phyloP scores from a whole-genome alignment of 495 filamentous ascomycete genomes.

The Penicillium herquei region DNA sequence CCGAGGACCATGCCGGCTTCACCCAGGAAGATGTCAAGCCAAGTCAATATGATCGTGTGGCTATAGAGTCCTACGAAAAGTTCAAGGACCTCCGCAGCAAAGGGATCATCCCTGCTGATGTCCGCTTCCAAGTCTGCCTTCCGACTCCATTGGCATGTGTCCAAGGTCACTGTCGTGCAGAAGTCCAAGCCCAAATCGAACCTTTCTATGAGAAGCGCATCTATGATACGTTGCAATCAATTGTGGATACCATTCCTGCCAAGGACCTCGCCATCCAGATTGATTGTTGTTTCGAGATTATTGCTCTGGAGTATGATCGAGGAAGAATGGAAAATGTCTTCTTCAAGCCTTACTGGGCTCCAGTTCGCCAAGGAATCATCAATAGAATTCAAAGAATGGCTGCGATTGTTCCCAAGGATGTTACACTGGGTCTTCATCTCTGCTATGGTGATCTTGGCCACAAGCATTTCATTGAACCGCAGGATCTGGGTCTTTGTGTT shows the following conservation, averaged over 20 bases:
- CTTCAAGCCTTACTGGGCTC: conserved; percentile 30
- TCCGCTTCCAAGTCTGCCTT: conserved; percentile 41
- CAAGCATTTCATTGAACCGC: conserved; percentile 42
- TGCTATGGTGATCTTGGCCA: conserved; percentile 47
- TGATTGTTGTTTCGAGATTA: conserved; percentile 38
- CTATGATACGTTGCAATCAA: conserved; percentile 25
- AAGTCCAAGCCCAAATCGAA: conserved; percentile 29
- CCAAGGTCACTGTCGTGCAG: conserved; percentile 21
- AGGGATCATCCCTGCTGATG: conserved; percentile 22
- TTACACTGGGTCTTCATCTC: conserved; percentile 42
- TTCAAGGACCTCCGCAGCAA: conserved; percentile 29
- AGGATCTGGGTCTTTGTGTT: conserved; percentile 27
- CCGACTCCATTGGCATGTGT: conserved; percentile 25
- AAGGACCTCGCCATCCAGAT: conserved; percentile 44
- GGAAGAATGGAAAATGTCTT: conserved; percentile 4
- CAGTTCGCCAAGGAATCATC: conserved; percentile 35
- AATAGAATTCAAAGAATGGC: conserved; percentile 28
- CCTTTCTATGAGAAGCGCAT: conserved; percentile 40
- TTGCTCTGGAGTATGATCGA: conserved; percentile 27
- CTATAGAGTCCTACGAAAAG: conserved; percentile 33
- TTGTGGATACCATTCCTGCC: conserved; percentile 38
- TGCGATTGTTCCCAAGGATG: conserved; percentile 25
- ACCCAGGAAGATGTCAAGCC: conserved; percentile 26
- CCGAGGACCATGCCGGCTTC: conserved; percentile 17
- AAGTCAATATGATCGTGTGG: conserved; percentile 34